Evolutionary conservation across 768 basidiomycete species (phyloP).

Genomic region (Grammothele lineata): DNA sequence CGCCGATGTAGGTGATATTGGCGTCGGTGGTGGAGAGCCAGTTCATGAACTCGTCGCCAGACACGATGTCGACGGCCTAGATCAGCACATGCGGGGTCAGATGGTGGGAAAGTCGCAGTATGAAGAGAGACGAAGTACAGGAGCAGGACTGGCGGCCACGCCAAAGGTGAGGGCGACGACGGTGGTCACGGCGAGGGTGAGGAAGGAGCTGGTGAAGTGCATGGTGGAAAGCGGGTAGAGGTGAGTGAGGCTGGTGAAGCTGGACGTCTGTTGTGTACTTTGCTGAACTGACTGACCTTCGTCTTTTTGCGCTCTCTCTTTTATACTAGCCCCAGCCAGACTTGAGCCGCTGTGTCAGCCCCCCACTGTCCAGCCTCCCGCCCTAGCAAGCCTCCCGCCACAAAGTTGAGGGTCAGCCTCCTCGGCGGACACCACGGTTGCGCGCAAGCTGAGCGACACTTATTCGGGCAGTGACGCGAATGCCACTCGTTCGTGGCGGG

Average conservation of each 20-base stretch:
- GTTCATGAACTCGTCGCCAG: not conserved
- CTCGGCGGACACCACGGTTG: no score
- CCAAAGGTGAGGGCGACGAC: not conserved
- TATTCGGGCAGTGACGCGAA: no score
- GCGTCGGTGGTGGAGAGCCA: slow-evolving; percentile 19
- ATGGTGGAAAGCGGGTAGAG: not conserved
- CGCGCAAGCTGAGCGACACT: no score
- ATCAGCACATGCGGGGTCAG: not conserved
- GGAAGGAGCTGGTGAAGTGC: not conserved
- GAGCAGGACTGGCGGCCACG: not conserved
- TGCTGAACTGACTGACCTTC: no score
- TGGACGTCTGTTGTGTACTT: not conserved
- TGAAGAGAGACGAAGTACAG: not conserved
- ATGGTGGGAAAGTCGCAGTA: no score
- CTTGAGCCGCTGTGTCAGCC: no score
- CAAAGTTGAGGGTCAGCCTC: no score
- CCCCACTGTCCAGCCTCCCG: no score
- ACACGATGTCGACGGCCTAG: not conserved
- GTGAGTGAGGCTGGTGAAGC: not conserved
- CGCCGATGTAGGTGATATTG: slow-evolving; percentile 16
- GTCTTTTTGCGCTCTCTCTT: no score
- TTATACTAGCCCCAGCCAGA: no score
- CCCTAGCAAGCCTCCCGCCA: no score
- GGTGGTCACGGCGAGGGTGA: not conserved
- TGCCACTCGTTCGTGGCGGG: no score